Evolutionary conservation across 176 grass and related monocot species (phyloP).

Genomic region (Poa annua): DNA sequence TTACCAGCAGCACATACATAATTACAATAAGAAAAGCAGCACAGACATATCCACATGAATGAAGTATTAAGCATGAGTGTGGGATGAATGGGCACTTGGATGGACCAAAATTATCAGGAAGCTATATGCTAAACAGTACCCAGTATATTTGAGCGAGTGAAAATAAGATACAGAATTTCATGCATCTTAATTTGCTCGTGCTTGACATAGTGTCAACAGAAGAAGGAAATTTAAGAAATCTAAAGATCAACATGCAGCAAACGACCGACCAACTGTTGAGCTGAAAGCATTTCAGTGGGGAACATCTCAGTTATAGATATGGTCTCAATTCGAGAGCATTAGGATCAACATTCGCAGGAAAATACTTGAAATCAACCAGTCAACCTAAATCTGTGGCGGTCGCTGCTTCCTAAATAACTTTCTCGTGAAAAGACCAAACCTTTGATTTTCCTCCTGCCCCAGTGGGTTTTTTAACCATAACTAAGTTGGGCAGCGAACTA

Average conservation of each 20-base stretch:
- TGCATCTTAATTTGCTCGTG: neutral
- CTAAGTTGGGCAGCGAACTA: neutral
- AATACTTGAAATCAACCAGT: neutral
- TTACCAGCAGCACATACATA: neutral
- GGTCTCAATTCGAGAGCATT: neutral
- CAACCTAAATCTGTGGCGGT: neutral
- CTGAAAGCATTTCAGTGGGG: neutral
- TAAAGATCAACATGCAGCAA: slow-evolving; percentile 1
- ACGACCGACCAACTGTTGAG: neutral
- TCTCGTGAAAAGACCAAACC: neutral
- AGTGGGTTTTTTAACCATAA: neutral
- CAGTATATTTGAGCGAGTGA: neutral
- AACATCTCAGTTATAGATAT: no score
- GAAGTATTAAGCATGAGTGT: no score
- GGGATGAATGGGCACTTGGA: no score
- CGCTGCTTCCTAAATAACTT: neutral
- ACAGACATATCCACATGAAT: no score
- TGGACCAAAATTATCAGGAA: no score
- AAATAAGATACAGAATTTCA: neutral
- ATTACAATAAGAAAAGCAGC: no score
- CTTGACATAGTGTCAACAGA: neutral
- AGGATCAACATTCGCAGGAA: neutral
- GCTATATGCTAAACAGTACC: neutral
- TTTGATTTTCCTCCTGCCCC: neutral
- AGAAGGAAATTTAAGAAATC: neutral